These are phyloP conservation scores for Thalassiosira livingstoniorum DNA, from an alignment of 352 stramenopile genomes.

Conservation along the genomic window DNA sequence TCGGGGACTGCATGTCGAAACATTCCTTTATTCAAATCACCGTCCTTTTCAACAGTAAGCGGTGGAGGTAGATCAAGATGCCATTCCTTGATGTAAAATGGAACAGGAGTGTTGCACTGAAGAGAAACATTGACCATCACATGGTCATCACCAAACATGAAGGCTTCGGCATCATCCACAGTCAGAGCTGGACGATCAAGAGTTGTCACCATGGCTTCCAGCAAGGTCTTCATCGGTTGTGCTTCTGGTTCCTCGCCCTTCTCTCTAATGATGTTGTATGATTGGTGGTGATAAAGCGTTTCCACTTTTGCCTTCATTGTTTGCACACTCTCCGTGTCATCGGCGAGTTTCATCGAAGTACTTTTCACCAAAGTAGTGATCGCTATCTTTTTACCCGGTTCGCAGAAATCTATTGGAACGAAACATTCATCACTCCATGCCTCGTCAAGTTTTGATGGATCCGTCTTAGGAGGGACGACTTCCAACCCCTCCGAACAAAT, in stretches of 20 bases:
- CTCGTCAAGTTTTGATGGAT: constrained; percentile 43
- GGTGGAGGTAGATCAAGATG: constrained; percentile 54
- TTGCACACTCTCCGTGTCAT: constrained; percentile 48
- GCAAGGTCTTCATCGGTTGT: constrained; percentile 60
- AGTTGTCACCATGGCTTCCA: constrained; percentile 71
- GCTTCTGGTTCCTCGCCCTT: constrained; percentile 55
- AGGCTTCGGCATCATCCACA: constrained; percentile 60
- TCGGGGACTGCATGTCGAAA: constrained; percentile 62
- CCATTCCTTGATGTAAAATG: constrained; percentile 73
- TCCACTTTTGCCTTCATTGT: constrained; percentile 62
- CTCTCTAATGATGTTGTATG: constrained; percentile 43
- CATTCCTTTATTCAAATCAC: constrained; percentile 64
- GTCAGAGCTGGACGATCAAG: constrained; percentile 70
- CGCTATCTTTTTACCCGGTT: constrained; percentile 55
- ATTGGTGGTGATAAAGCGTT: constrained; percentile 64
- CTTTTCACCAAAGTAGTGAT: constrained; percentile 71
- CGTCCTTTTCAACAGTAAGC: constrained; percentile 44
- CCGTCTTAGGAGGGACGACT: constrained; percentile 60
- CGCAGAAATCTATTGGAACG: constrained; percentile 52
- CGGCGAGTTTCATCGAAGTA: constrained; percentile 52
- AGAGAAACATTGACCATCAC: constrained; percentile 69
- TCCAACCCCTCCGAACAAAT: constrained; percentile 65
- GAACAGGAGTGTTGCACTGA: constrained; percentile 71
- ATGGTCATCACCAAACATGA: constrained; percentile 47
- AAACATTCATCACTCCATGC: constrained; percentile 67